Conservation (phyloP, 371 early-diverging fungal genomes). For the Dichotomocladium elegans region DNA sequence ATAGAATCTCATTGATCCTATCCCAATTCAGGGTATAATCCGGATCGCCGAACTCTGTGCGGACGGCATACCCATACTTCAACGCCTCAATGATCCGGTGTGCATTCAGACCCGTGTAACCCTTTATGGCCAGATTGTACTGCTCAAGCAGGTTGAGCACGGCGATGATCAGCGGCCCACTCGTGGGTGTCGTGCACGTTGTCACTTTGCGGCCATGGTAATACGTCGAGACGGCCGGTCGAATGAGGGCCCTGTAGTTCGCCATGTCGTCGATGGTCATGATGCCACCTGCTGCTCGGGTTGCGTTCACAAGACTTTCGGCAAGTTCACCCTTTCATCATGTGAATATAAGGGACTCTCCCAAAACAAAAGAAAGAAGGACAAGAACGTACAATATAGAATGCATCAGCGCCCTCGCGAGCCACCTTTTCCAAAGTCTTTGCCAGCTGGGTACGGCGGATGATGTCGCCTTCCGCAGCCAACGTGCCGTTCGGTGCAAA, state of each 20-base stretch:
- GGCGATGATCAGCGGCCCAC: conserved; percentile 81
- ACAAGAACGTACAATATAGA: conserved; percentile 63
- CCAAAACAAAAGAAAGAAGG: too few relatives aligned
- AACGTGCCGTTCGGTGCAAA: conserved; percentile 72
- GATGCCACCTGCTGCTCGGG: conserved; percentile 75
- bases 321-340: conserved; percentile 76
- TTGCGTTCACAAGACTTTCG: conserved; percentile 61
- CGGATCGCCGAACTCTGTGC: conserved; percentile 85
- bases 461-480: conserved; percentile 63
- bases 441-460: conserved; percentile 74
- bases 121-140: conserved; percentile 60
- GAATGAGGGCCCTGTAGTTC: conserved; percentile 62
- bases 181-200: conserved; percentile 71
- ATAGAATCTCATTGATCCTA: conserved; percentile 56
- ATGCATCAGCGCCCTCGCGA: conserved; percentile 76
- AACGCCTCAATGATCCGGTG: conserved; percentile 89
- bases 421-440: conserved; percentile 81
- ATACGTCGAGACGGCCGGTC: conserved; percentile 59
- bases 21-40: conserved; percentile 51
- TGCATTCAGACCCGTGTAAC: conserved; percentile 50
- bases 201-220: conserved; percentile 77
- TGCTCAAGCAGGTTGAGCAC: conserved; percentile 89
- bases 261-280: conserved; percentile 79
- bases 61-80: conserved; percentile 87
- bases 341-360: too few relatives aligned